phyloP scores from a whole-genome alignment of 768 basidiomycete species.

The Lactarius deliciosus region DNA sequence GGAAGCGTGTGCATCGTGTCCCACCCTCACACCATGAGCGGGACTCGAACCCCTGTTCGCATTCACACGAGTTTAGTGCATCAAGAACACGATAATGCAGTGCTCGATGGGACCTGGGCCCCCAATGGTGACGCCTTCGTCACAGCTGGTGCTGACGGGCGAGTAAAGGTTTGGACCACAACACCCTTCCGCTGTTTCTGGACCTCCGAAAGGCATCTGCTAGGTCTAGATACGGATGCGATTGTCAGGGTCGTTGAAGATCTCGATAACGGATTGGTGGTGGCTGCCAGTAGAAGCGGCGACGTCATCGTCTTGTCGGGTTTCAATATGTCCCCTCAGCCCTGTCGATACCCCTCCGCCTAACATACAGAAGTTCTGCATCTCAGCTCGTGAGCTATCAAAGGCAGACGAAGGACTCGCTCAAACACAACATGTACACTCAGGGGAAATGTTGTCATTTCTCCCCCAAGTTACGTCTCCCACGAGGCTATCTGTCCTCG shows the following conservation, averaged over 20 bases:
- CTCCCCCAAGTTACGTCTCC: conserved; percentile 20
- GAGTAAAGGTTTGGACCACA: conserved; percentile 72
- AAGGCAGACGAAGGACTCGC: not conserved
- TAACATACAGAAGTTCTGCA: conserved; percentile 10
- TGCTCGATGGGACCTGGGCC: conserved; percentile 58
- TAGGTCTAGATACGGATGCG: conserved; percentile 45
- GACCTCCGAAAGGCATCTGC: conserved; percentile 49
- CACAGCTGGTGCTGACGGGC: conserved; percentile 61
- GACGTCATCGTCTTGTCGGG: conserved; percentile 56
- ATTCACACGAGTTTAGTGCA: conserved; percentile 48
- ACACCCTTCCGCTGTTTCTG: conserved; percentile 57
- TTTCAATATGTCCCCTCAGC: conserved; percentile 34
- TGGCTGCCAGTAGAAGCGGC: conserved; percentile 56
- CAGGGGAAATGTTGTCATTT: conserved; percentile 5
- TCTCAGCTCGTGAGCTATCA: conserved; percentile 10
- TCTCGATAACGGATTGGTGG: conserved; percentile 45
- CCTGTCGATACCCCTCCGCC: conserved; percentile 5
- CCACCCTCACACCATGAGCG: conserved; percentile 59
- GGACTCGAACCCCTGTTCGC: conserved; percentile 43
- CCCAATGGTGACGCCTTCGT: conserved; percentile 40
- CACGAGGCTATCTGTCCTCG: conserved; percentile 42
- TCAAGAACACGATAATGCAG: conserved; percentile 64
- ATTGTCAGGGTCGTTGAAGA: conserved; percentile 51
- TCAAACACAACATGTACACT: not conserved
- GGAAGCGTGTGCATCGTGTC: conserved; percentile 67